These are phyloP conservation scores for Saccharomyces hybrid DNA, from an alignment of 1,139 yeast species.

Conservation along the genomic window DNA sequence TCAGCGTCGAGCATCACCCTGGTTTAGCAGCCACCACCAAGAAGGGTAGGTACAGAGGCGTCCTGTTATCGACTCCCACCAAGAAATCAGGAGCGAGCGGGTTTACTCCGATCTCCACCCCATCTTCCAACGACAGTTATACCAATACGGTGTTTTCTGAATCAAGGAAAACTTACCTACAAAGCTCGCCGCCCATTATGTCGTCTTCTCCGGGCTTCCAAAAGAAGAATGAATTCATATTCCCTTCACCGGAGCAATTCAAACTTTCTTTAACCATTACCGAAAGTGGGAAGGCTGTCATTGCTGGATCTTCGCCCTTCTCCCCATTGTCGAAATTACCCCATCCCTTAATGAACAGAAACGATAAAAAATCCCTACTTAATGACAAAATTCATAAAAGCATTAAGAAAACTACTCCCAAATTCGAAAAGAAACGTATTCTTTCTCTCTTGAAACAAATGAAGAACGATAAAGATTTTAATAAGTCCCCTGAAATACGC, in stretches of 20 bases:
- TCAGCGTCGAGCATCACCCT: conserved; percentile 7
- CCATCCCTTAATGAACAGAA: background rate
- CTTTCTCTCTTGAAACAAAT: conserved; percentile 22
- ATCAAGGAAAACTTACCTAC: conserved; percentile 11
- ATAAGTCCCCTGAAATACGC: background rate
- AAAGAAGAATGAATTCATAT: background rate
- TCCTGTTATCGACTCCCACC: conserved; percentile 22
- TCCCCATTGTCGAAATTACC: conserved; percentile 5
- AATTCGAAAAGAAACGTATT: conserved; percentile 18
- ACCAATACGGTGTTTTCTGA: conserved; percentile 14
- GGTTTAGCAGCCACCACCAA: conserved; percentile 10
- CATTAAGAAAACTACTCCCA: conserved; percentile 2
- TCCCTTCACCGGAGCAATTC: conserved; percentile 7
- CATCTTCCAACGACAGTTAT: conserved; percentile 13
- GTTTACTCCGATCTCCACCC: conserved; percentile 13
- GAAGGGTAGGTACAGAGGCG: conserved; percentile 27
- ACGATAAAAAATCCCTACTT: background rate
- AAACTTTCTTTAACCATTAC: conserved; percentile 20
- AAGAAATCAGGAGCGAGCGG: conserved; percentile 7
- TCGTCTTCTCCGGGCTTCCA: conserved; percentile 6
- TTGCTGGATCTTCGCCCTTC: conserved; percentile 11
- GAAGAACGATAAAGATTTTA: conserved; percentile 12
- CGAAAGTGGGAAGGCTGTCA: conserved; percentile 21
- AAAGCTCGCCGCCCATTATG: conserved; percentile 18
- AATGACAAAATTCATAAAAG: background rate